Base-by-base conservation (phyloP, 345 rosid genomes). In the Melaleuca alternifolia region DNA sequence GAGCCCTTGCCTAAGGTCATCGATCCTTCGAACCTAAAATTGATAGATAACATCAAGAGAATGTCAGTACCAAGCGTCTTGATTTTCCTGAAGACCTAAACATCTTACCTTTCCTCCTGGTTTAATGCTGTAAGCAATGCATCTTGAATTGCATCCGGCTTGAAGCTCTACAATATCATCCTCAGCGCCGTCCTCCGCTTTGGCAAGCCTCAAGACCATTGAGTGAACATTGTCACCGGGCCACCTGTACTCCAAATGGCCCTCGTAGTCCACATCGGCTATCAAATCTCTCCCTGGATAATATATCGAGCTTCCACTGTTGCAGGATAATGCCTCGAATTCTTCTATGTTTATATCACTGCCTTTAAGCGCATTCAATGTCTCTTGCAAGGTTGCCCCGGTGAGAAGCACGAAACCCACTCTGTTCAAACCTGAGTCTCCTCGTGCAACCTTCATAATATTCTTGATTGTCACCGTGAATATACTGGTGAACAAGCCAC, bases 251-350 rank as follows among this genome's bases (percentile, higher is more conserved):
- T 91, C 95, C 57, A 96, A 89, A 88, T 94, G 98, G 84, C 93
- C 94, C 85, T 93, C 96, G 44, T 95, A 96, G 85, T 95, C 96
- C 84, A 83, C 85, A 91, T 95, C 98, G 84, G 92, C 94, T 76
- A 84, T 93, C 94, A 94, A 90, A 53, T 96, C 97, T 88, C 85
- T 93, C 97, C 98, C 94, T 75, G 99, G 98, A 86, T 92, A 93
- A 86, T 92, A 94, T 91, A 96, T 85, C 87, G 92, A 94, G 87
- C 98, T 91, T 87, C 99, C 99, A 86, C 97, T 96, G 87, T 93
- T 97, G 87, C 98, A 97, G 89, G 94, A 90, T 28, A 96, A 83
- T 54, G 98, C 99, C 86, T 97, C 99, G 84, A 97, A 95, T 87
- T 95, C 98, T 87, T 92, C 94, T 88, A 92, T 87, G 84, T 92